Conservation (phyloP, 139 green algal species). For the Picochlorum sp. region DNA sequence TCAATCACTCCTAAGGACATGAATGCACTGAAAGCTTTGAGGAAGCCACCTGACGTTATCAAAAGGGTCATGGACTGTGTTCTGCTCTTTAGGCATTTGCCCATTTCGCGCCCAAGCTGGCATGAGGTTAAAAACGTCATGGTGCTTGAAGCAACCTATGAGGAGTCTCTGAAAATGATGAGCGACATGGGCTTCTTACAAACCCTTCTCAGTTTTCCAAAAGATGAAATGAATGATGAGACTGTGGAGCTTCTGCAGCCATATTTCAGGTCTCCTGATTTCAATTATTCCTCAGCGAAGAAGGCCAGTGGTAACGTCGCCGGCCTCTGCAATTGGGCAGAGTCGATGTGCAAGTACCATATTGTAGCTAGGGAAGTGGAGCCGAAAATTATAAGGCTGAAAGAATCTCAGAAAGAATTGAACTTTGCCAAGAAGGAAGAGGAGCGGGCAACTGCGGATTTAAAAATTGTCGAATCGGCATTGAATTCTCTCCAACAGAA, state of each 20-base stretch:
- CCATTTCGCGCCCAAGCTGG: conserved; percentile 10
- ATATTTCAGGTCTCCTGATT: conserved; percentile 84
- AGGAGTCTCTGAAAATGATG: conserved; percentile 89
- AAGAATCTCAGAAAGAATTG: conserved; percentile 74
- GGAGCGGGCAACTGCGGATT: conserved; percentile 70
- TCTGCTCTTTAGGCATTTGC: conserved; percentile 59
- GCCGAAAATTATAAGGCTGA: conserved; percentile 85
- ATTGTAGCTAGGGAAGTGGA: conserved; percentile 81
- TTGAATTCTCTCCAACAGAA: conserved; percentile 88
- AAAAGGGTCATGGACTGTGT: conserved; percentile 95
- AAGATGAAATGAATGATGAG: conserved; percentile 90
- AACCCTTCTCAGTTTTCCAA: conserved; percentile 84
- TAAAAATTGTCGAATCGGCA: conserved; percentile 76
- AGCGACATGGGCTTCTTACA: conserved; percentile 80
- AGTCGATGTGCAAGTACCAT: conserved; percentile 93
- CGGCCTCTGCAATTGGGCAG: conserved; percentile 89
- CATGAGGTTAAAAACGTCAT: conserved; percentile 73
- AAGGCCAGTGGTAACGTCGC: conserved; percentile 77
- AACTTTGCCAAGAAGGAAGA: conserved; percentile 77
- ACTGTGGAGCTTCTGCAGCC: conserved; percentile 81
- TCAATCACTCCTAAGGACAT: conserved; percentile 90
- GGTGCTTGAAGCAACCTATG: conserved; percentile 75
- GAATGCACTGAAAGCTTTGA: conserved; percentile 78
- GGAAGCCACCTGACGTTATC: conserved; percentile 89
- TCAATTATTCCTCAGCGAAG: conserved; percentile 83